Base-by-base conservation (phyloP, 2,329 filamentous ascomycete species). In the Talaromyces sp. region DNA sequence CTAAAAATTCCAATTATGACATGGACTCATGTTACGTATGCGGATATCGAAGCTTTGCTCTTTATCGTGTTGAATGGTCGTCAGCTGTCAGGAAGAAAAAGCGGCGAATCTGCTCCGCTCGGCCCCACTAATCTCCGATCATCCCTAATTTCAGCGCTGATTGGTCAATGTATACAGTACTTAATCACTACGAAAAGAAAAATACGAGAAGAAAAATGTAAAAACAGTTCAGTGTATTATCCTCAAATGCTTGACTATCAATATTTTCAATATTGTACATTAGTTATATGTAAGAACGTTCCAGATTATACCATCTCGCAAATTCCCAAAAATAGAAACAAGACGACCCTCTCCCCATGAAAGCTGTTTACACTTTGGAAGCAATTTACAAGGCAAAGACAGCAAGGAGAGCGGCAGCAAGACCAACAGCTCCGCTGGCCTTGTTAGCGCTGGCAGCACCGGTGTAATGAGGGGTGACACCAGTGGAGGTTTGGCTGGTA, bases 351-450 rank as follows among this genome's bases (percentile, higher is more conserved):
- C 13, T 24, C 10, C 19, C 31, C 50, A 35, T 19, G 16, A 22
- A 24, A 22, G 33, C 19, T 56, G 27, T 22, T 13, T 3, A 33
- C 24, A 4, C 27, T 35, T 22, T 13, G 35, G 35, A 19, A 22
- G n/a, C 31, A 41, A 62, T 59, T 59, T 68, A 71, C 27, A 71
- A 60, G 58, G 67, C 65, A 59, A 71, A 41, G 31, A 68, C 63
- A 37, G 67, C 68, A 49, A 67, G 69, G 39, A 67, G 64, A 41
- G 65, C 60, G 31, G 68, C 66, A 47, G 69, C 47, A 14, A 66
- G 63, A 59, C 70, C 69, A 39, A 56, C 66, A 39, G 50, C 60
- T 62, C 59, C 64, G 66, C 47, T 66, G 60, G 54, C 63, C 27
- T 54, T 62, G 52, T 70, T 68, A 57, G 62, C 47, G 14, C 60